Percentiles rank a stretch among this genome's conserved stretches.
Evolutionary conservation across 169 alveolate genomes (phyloP).

Genomic region (Plasmodium vivax): DNA sequence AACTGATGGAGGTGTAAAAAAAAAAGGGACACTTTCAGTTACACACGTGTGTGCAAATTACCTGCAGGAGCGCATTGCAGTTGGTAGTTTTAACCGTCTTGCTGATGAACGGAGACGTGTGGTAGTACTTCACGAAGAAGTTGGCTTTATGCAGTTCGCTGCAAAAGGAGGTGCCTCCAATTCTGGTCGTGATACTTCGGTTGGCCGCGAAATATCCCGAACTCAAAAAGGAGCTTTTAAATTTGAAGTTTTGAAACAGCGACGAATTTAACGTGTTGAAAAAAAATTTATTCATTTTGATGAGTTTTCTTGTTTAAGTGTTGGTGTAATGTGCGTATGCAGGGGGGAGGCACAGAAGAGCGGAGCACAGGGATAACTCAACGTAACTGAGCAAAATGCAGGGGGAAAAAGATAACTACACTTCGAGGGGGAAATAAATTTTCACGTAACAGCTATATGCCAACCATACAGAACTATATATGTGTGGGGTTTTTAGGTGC

Average conservation of each 20-base stretch:
- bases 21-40: not conserved
- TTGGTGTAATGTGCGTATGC: not conserved
- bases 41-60: not conserved
- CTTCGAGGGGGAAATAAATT: not conserved
- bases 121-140: constrained; percentile 22
- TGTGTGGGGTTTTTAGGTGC: not conserved
- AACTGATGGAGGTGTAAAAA: not conserved
- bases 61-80: constrained; percentile 30
- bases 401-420: not conserved
- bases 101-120: constrained; percentile 74
- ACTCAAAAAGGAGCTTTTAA: constrained; percentile 57
- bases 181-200: constrained; percentile 27
- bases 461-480: not conserved
- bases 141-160: constrained; percentile 15
- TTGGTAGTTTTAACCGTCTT: constrained; percentile 32
- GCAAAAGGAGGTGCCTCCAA: not conserved
- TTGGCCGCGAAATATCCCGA: constrained; percentile 45
- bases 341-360: not conserved
- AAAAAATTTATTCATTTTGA: constrained; percentile 67
- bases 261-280: constrained; percentile 57
- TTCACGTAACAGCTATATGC: not conserved
- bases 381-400: not conserved
- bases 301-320: not conserved
- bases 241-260: constrained; percentile 69
- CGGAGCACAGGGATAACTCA: not conserved